Base-by-base conservation (phyloP, 306 rosid species). In the Quercus mongolica region DNA sequence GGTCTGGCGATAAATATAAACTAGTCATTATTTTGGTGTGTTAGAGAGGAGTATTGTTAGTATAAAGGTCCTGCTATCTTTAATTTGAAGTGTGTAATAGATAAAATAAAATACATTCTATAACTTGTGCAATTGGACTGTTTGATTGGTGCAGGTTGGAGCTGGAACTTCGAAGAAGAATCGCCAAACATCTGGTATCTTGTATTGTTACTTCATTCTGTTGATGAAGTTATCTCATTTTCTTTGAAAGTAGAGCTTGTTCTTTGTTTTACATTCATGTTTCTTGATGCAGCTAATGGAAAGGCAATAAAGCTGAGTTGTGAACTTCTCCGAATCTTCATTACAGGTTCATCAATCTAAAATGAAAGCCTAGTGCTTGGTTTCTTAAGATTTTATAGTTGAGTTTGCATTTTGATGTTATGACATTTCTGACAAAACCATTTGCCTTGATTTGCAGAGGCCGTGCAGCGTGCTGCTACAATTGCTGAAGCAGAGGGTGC, bases 401-500 rank as follows among this genome's bases (percentile, higher is more conserved):
- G 19, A 69, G 71, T 78, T 61, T 69, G 30, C 31, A 74, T 49
- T 59, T 19, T 18, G 31, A 52, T 72, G 4, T 19, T 52, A 38
- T 26, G 30, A 74, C 41, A 44, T 55, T 72, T 46, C 65, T 81
- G 79, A 81, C 25, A 9, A 17, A 70, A 75, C 23, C 19, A 67
- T 76, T 85, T 83, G 54, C 83, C 72, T 75, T 62, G 76, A 51
- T 49, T 49, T 78, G 87, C 89, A 90, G 98, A 94, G 90, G 92
- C 92, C 44, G 86, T 88, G 79, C 94, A 92, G 77, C 97, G 93
- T 17, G 87, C 94, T 77, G 91, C 91, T 82, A 83, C 83, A 28
- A 86, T 92, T 81, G 96, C 96, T 4, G 97, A 94, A 79, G 91
- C 97, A 2, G 98, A 92, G 86, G 96, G 97, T 57, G 82, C 74